A percentile compares a stretch with the other conserved stretches of the same genome.
Conservation (phyloP, 129 eudicot species). For the Lonicera japonica region DNA sequence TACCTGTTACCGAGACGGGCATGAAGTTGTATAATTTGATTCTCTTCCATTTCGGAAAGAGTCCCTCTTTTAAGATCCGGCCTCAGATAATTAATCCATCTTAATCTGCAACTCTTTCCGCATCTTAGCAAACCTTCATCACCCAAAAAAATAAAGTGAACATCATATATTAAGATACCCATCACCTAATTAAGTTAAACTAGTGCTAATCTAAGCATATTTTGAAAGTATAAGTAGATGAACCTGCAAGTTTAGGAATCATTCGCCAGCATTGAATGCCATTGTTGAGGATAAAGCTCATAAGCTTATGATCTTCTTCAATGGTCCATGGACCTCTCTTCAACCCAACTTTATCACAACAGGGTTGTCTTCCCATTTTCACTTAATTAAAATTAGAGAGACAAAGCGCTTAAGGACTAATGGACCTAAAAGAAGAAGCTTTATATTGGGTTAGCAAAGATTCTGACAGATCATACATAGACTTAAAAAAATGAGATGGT, state of each 20-base stretch:
- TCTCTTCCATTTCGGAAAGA: conserved; percentile 55
- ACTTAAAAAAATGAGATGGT: conserved; percentile 17
- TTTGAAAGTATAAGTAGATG: not conserved
- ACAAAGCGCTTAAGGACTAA: not conserved
- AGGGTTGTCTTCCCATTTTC: conserved; percentile 75
- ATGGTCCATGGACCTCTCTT: conserved; percentile 86
- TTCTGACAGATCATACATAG: conserved; percentile 19
- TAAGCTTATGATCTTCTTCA: conserved; percentile 75
- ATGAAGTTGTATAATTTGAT: conserved; percentile 64
- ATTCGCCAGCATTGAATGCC: conserved; percentile 77
- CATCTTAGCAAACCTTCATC: conserved; percentile 63
- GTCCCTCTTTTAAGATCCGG: conserved; percentile 80
- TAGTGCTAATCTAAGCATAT: not conserved
- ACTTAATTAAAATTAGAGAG: not conserved
- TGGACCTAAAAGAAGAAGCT: not conserved
- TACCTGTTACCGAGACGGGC: conserved; percentile 77
- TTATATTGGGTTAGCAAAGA: conserved; percentile 19
- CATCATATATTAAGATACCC: not conserved
- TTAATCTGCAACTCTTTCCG: conserved; percentile 73
- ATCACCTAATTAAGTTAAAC: not conserved
- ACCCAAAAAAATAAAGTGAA: not conserved
- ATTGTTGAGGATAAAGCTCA: conserved; percentile 50
- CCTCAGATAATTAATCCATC: conserved; percentile 83
- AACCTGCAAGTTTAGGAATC: conserved; percentile 83
- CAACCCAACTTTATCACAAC: conserved; percentile 72